Evolutionary conservation across 257 asterid genomes (phyloP), one percentile per base, ranked within the genome.

Genomic region (Agastache rugosa): DNA sequence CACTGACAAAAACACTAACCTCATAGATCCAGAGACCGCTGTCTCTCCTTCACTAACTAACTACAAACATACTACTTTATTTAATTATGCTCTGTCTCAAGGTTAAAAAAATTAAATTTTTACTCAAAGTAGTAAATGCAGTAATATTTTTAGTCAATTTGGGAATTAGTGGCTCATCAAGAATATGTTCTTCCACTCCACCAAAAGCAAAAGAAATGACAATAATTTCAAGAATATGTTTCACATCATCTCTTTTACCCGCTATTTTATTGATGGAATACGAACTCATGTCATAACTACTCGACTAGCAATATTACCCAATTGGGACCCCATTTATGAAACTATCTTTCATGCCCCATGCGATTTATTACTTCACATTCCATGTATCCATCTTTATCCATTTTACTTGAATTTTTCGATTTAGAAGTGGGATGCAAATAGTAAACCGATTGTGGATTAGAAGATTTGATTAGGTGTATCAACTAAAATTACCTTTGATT

Each of bases 1-100:
- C 39, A 67, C 77, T 56, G 81, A 79, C 74, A 75, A 41, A 39
- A 64, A 39, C 55, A 75, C 31, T 61, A 34, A 15, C 44, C 75
- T 69, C 78, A 48, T 75, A 22, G 66, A 64, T 11, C 34, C 65
- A 63, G 58, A 44, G 76, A 69, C 75, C 72, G 8, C 29, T 77
- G 74, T 59, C 66, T 81, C 44, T 41, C 63, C 66, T 60, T 48
- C 73, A 41, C 19, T 63, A 72, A 64, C 75, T 31, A 77, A 50
- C 70, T 35, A 20, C 41, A 56, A 47, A 31, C 31, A 45, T 63
- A 20, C 45, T 55, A 35, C 50, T 47, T 41, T 71, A 1, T 55
- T 71, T 39, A 10, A 14, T 14, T 12, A 45, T 39, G 11, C 44
- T 39, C 44, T 9, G 59, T 63, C 72, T 34, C 69, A 45, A 34